Evolutionary conservation across 2,329 filamentous ascomycete genomes (phyloP).

Genomic region (Dactylonectria estremocensis): DNA sequence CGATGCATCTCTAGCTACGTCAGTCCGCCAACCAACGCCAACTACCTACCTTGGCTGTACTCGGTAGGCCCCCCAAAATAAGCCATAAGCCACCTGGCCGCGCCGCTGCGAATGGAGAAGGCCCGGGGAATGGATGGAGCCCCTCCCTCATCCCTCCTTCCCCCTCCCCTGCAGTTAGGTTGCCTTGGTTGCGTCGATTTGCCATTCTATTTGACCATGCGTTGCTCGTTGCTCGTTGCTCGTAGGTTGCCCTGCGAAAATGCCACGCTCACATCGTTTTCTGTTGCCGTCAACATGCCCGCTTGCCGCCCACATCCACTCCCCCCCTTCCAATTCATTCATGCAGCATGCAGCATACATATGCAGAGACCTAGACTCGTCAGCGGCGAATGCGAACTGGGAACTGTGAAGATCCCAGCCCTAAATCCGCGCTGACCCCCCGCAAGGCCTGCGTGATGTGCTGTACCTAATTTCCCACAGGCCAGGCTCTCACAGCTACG

Average conservation of each 20-base stretch:
- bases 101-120: slow-evolving; percentile 29
- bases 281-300: slow-evolving; percentile 4
- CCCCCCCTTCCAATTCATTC: slow-evolving; percentile 27
- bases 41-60: slow-evolving; percentile 15
- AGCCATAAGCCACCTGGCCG: slow-evolving; percentile 32
- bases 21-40: slow-evolving; percentile 18
- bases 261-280: slow-evolving; percentile 6
- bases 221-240: slow-evolving; percentile 13
- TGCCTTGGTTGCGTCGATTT: slow-evolving; percentile 20
- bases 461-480: slow-evolving; percentile 36
- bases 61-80: slow-evolving; percentile 29
- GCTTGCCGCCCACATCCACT: slow-evolving; percentile 1
- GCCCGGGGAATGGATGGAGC: slow-evolving; percentile 32
- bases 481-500: slow-evolving; percentile 24
- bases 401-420: slow-evolving; percentile 31
- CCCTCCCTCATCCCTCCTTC: slow-evolving; percentile 25
- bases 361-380: not conserved
- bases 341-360: slow-evolving; percentile 20
- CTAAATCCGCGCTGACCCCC: slow-evolving; percentile 20
- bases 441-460: slow-evolving; percentile 29
- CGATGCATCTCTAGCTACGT: slow-evolving; percentile 27
- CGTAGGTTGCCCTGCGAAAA: not conserved
- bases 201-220: slow-evolving; percentile 22
- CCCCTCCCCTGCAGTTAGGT: too few species aligned
- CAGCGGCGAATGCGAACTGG: slow-evolving; percentile 14